These are phyloP conservation scores for Mortierella antarctica DNA, from an alignment of 192 early-diverging fungal species.

Conservation along the genomic window DNA sequence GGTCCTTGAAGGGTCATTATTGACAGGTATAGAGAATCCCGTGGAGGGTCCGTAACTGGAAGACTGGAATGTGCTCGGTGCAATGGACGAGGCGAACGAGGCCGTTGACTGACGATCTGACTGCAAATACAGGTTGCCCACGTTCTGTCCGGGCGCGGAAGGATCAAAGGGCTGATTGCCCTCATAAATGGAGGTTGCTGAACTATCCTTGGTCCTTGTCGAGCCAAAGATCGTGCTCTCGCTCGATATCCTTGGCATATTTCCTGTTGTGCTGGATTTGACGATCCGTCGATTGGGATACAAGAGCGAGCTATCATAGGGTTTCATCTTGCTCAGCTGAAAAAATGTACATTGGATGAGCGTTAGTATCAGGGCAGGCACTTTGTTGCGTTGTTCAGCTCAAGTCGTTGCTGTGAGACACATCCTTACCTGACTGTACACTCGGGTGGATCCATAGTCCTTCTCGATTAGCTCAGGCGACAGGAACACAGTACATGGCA, in stretches of 20 bases:
- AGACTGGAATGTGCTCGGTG: slow-evolving; percentile 22
- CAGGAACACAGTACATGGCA: slow-evolving; percentile 78
- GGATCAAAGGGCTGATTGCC: slow-evolving; percentile 17
- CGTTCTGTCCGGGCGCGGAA: slow-evolving; percentile 16
- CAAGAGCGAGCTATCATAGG: slow-evolving; percentile 4
- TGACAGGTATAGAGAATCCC: slow-evolving; percentile 6
- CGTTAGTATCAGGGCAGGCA: neutral
- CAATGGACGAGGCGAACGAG: slow-evolving; percentile 43
- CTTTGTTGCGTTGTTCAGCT: no score
- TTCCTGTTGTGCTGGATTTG: slow-evolving; percentile 34
- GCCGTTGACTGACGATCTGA: slow-evolving; percentile 45
- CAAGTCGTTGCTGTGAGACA: neutral
- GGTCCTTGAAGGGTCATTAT: slow-evolving; percentile 17
- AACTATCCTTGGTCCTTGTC: slow-evolving; percentile 29
- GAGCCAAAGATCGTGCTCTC: slow-evolving; percentile 51
- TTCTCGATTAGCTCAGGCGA: slow-evolving; percentile 60
- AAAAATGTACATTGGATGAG: neutral
- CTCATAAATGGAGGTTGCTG: slow-evolving; percentile 27
- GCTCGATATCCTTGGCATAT: slow-evolving; percentile 44
- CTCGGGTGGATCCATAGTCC: slow-evolving; percentile 20
- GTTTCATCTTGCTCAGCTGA: slow-evolving; percentile 23
- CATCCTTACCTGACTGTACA: slow-evolving; percentile 21
- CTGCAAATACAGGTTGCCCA: slow-evolving; percentile 26
- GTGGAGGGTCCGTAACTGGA: slow-evolving; percentile 14
- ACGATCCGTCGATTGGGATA: slow-evolving; percentile 14